A percentile compares a stretch with the other conserved stretches of the same genome.
Evolutionary conservation across 148 eudicot species (phyloP).

Genomic region (Arctostaphylos glauca): DNA sequence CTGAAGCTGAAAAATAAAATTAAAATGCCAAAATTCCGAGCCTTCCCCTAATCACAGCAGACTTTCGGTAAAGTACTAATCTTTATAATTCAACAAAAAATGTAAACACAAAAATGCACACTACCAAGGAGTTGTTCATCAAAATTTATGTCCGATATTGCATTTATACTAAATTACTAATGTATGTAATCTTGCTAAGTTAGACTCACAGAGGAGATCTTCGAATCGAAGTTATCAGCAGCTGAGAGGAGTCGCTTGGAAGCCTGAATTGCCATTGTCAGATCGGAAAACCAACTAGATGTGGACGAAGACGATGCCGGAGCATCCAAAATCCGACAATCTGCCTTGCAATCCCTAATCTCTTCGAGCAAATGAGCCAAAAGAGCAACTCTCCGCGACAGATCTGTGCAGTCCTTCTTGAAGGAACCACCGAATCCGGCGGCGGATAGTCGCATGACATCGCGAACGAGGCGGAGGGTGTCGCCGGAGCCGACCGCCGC

Average conservation of each 20-base stretch:
- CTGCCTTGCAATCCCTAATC: slow-evolving; percentile 37
- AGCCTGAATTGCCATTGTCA: slow-evolving; percentile 44
- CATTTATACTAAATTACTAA: neutral
- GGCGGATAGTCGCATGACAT: slow-evolving; percentile 36
- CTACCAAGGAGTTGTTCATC: too few relatives aligned
- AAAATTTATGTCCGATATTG: too few relatives aligned
- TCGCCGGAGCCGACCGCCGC: slow-evolving; percentile 25
- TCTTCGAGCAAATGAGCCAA: slow-evolving; percentile 73
- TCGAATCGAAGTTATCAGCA: slow-evolving; percentile 47
- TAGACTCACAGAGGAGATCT: slow-evolving; percentile 37
- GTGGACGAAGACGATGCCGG: slow-evolving; percentile 27
- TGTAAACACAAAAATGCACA: neutral
- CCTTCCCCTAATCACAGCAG: neutral
- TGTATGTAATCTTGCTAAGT: neutral
- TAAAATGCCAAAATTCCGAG: neutral
- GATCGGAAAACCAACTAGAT: slow-evolving; percentile 36
- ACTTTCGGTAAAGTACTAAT: neutral
- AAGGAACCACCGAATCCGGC: slow-evolving; percentile 50
- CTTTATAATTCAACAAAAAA: neutral
- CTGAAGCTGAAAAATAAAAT: neutral
- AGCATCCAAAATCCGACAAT: slow-evolving; percentile 11
- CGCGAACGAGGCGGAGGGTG: slow-evolving; percentile 47
- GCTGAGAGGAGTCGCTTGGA: slow-evolving; percentile 45
- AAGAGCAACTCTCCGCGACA: slow-evolving; percentile 64
- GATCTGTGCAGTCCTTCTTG: slow-evolving; percentile 76